These are phyloP conservation scores for Coemansia javaensis DNA, from an alignment of 192 early-diverging fungal genomes.

Conservation along the genomic window DNA sequence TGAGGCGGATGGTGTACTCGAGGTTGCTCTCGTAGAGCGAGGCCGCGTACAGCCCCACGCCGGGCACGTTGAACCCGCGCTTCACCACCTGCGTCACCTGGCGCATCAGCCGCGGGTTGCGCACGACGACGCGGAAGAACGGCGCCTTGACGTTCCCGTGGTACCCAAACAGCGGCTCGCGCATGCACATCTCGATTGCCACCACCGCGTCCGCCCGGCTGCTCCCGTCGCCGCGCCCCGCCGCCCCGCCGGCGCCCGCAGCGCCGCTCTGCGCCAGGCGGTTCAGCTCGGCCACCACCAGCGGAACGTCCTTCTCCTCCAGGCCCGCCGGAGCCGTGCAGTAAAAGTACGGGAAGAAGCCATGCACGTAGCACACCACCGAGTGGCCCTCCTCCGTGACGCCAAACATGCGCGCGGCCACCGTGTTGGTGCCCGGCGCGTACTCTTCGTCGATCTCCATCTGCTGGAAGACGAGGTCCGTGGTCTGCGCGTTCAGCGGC, in stretches of 20 bases:
- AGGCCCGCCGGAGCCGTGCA: slow-evolving; percentile 83
- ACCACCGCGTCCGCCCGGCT: slow-evolving; percentile 13
- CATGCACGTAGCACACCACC: slow-evolving; percentile 84
- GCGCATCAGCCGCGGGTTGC: slow-evolving; percentile 52
- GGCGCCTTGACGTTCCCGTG: slow-evolving; percentile 73
- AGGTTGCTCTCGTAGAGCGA: slow-evolving; percentile 87
- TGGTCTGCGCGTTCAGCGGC: slow-evolving; percentile 16
- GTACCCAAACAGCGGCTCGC: slow-evolving; percentile 83
- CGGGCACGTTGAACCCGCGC: slow-evolving; percentile 56
- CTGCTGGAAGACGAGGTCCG: slow-evolving; percentile 82
- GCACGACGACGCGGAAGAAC: slow-evolving; percentile 73
- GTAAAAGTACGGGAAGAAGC: slow-evolving; percentile 93
- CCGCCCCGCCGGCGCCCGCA: slow-evolving; percentile 3
- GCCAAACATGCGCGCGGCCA: slow-evolving; percentile 78
- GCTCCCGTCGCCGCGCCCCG: slow-evolving; percentile 1
- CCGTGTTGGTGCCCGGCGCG: slow-evolving; percentile 44
- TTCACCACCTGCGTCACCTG: slow-evolving; percentile 39
- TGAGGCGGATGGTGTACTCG: slow-evolving; percentile 81
- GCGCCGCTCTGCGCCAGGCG: slow-evolving; percentile 32
- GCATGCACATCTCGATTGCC: slow-evolving; percentile 62
- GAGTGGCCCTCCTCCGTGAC: slow-evolving; percentile 87
- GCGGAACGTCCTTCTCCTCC: slow-evolving; percentile 54
- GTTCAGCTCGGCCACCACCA: slow-evolving; percentile 36
- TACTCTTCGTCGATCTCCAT: slow-evolving; percentile 89
- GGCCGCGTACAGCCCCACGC: slow-evolving; percentile 50